These are phyloP conservation scores for Lasiosphaeria ovina DNA, from an alignment of 495 filamentous ascomycete genomes.

Conservation along the genomic window DNA sequence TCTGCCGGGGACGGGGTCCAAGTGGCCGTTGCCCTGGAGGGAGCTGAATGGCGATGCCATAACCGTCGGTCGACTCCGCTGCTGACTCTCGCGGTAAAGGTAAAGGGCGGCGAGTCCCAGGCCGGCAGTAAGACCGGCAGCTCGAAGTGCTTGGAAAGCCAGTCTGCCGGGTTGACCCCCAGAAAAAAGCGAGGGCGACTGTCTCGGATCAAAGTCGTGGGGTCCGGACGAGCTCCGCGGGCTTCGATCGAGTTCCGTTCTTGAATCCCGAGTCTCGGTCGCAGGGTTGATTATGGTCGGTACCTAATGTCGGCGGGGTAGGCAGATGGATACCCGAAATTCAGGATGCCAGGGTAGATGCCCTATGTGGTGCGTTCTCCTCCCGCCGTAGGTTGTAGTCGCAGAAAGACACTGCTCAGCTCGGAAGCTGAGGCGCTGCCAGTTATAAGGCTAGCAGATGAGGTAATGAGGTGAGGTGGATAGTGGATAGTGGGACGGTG, in stretches of 20 bases:
- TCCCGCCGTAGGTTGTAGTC: not conserved
- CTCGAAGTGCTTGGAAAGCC: constrained; percentile 48
- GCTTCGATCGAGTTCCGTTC: no score
- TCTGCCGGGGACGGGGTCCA: constrained; percentile 45
- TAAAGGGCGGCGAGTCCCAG: constrained; percentile 50
- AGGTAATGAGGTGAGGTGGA: not conserved
- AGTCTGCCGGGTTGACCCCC: constrained; percentile 29
- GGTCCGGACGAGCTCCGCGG: not conserved
- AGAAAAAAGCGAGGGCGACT: not conserved
- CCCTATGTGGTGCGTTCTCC: not conserved
- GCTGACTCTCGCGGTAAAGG: constrained; percentile 39
- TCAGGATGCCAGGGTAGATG: no score
- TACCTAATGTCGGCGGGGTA: no score
- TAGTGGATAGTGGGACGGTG: not conserved
- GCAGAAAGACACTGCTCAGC: not conserved
- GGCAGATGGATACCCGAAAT: no score
- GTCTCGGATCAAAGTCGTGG: no score
- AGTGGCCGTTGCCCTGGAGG: constrained; percentile 27
- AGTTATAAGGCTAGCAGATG: constrained; percentile 1
- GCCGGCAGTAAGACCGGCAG: constrained; percentile 47
- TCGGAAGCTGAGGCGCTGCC: not conserved
- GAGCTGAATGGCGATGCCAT: constrained; percentile 31
- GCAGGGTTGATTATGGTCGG: no score
- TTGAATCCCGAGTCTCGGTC: no score
- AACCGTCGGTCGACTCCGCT: constrained; percentile 34